Evolutionary conservation across 495 filamentous ascomycete genomes (phyloP).

Genomic region (Aspergillus leporis): DNA sequence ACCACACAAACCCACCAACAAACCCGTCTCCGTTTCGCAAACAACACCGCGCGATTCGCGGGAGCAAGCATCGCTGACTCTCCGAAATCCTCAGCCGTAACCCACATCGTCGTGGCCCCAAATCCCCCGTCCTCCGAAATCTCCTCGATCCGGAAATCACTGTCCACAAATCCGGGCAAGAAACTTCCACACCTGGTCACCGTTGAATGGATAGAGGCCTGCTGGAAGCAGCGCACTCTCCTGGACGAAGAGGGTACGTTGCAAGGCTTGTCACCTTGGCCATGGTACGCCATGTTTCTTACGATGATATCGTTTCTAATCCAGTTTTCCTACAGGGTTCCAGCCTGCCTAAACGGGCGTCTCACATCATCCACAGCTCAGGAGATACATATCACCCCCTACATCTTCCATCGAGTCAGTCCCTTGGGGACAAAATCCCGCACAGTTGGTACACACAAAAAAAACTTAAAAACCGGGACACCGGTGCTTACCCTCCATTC

Average conservation of each 20-base stretch:
- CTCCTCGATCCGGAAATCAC: slow-evolving; percentile 27
- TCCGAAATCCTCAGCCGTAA: slow-evolving; percentile 21
- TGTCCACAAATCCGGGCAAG: slow-evolving; percentile 28
- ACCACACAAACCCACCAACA: not conserved
- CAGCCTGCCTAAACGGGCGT: not conserved
- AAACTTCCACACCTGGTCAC: slow-evolving; percentile 71
- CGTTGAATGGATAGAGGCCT: slow-evolving; percentile 71
- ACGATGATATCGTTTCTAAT: not conserved
- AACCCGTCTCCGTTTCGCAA: slow-evolving; percentile 27
- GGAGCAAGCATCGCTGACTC: slow-evolving; percentile 47
- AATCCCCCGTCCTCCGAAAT: slow-evolving; percentile 22
- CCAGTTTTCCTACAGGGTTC: slow-evolving; percentile 6
- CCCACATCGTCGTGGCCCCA: slow-evolving; percentile 38
- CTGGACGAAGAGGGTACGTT: slow-evolving; percentile 73
- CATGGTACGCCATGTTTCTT: too few relatives aligned
- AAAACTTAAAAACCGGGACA: not conserved
- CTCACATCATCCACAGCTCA: not conserved
- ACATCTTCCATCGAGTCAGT: too few relatives aligned
- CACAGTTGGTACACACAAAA: not conserved
- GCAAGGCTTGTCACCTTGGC: not conserved
- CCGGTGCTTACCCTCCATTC: not conserved
- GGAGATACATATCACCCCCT: not conserved
- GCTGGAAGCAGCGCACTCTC: slow-evolving; percentile 75
- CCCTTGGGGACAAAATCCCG: not conserved
- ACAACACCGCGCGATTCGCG: slow-evolving; percentile 62